phyloP scores from a whole-genome alignment of 306 rosid species.

The Astragalus glycyphyllos region DNA sequence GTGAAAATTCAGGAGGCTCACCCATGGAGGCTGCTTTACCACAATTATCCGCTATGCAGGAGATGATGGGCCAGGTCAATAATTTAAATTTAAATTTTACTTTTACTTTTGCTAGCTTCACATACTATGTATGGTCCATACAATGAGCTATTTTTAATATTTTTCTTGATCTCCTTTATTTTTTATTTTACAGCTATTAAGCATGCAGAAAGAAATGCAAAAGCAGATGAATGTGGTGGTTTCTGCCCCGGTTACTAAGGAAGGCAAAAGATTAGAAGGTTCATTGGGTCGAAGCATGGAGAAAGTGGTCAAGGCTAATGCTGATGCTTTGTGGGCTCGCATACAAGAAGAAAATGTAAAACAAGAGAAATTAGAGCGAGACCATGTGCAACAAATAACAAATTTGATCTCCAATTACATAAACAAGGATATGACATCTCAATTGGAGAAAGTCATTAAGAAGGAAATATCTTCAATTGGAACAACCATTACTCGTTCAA shows the following conservation, averaged over 20 bases:
- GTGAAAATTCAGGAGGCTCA: constrained; percentile 50
- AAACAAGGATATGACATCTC: constrained; percentile 62
- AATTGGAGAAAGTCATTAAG: constrained; percentile 68
- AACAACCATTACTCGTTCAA: constrained; percentile 59
- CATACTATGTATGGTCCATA: constrained; percentile 18
- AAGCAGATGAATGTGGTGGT: constrained; percentile 68
- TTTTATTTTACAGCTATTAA: constrained; percentile 58
- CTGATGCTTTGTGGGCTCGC: constrained; percentile 72
- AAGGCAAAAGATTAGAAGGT: constrained; percentile 74
- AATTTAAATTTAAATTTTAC: constrained; percentile 16
- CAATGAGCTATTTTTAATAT: constrained; percentile 17
- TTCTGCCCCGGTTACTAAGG: constrained; percentile 66
- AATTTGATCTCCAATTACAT: constrained; percentile 61
- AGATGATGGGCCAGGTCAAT: constrained; percentile 69
- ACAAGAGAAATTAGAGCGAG: constrained; percentile 69
- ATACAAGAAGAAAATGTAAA: constrained; percentile 71
- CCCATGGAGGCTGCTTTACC: constrained; percentile 57
- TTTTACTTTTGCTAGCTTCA: constrained; percentile 12
- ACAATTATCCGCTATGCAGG: constrained; percentile 61
- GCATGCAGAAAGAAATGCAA: constrained; percentile 70
- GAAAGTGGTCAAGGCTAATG: constrained; percentile 63
- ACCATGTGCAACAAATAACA: constrained; percentile 60
- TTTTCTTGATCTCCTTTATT: constrained; percentile 37
- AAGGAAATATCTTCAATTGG: constrained; percentile 70
- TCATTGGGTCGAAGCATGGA: constrained; percentile 66